Evolutionary conservation across 345 rosid species (phyloP), one percentile per base, ranked within the genome.

Genomic region (Euphorbia pulcherrima): DNA sequence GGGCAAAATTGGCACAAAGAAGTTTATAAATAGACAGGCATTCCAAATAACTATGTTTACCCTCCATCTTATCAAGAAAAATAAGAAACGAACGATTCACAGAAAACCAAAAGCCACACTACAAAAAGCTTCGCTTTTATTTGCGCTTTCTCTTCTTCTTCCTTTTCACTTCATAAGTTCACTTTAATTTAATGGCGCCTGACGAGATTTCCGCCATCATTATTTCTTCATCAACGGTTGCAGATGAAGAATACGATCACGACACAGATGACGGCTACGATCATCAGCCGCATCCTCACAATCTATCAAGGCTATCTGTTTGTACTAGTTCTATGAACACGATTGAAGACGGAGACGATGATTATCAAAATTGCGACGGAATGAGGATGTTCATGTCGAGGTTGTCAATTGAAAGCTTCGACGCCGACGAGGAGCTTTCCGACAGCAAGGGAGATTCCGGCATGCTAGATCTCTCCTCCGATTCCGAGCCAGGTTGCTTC

Each of bases 341-440:
- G 1, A 77, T 79, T 46, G 87, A 84, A 28, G 81, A 77, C 9
- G 76, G 65, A 20, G 87, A 77, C 8, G 76, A 67, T 26, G 87
- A 77, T 46, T 54, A 46, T 1, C 71, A 46, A 29, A 74, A 64
- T 44, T 50, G 65, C 1, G 80, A 70, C 6, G 77, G 63, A 18
- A 64, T 67, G 78, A 55, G 60, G 68, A 77, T 81, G 72, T 76
- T 28, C 59, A 57, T 80, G 80, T 75, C 93, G 20, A 80, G 80
- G 37, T 50, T 87, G 71, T 82, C 96, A 0, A 53, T 89, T 0
- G 96, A 89, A 68, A 80, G 80, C 72, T 90, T 89, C 60, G 95
- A 91, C 26, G 96, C 91, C 1, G 92, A 90, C 62, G 96, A 74
- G 70, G 96, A 94, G 66, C 78, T 84, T 27, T 89, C 92, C 33